These are phyloP conservation scores for Aspergillus homomorphus DNA, from an alignment of 495 filamentous ascomycete species.

Conservation along the genomic window DNA sequence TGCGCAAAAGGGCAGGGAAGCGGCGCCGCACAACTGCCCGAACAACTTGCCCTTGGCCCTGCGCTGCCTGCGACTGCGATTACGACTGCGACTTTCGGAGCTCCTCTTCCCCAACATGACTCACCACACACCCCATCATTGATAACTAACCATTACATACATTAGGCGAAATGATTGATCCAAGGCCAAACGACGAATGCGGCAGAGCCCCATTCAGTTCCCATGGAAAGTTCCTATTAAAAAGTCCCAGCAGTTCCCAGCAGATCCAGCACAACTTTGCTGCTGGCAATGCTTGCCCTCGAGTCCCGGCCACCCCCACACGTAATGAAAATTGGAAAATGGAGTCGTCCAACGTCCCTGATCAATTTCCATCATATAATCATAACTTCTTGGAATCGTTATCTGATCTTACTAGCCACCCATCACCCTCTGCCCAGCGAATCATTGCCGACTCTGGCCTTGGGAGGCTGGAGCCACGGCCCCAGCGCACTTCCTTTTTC, in stretches of 20 bases:
- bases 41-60: neutral
- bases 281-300: neutral
- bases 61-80: neutral
- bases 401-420: slow-evolving; percentile 12
- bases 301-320: slow-evolving; percentile 11
- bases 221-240: neutral
- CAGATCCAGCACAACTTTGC: neutral
- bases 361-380: slow-evolving; percentile 9
- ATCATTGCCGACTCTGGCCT: slow-evolving; percentile 10
- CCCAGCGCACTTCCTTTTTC: slow-evolving; percentile 10
- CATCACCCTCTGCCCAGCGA: slow-evolving; percentile 8
- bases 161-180: neutral
- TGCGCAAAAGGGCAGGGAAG: neutral
- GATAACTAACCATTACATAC: no score
- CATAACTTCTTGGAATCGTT: slow-evolving; percentile 3
- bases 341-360: slow-evolving; percentile 6
- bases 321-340: slow-evolving; percentile 14
- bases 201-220: neutral
- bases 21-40: neutral
- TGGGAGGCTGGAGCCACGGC: slow-evolving; percentile 17
- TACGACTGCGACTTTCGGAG: slow-evolving; percentile 28
- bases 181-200: neutral
- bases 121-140: slow-evolving; percentile 5
- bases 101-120: slow-evolving; percentile 7
- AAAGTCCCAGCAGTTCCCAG: neutral